Evolutionary conservation across 176 grass and related monocot genomes (phyloP), one percentile per base, ranked within the genome.

Genomic region (Triticum monococcum): DNA sequence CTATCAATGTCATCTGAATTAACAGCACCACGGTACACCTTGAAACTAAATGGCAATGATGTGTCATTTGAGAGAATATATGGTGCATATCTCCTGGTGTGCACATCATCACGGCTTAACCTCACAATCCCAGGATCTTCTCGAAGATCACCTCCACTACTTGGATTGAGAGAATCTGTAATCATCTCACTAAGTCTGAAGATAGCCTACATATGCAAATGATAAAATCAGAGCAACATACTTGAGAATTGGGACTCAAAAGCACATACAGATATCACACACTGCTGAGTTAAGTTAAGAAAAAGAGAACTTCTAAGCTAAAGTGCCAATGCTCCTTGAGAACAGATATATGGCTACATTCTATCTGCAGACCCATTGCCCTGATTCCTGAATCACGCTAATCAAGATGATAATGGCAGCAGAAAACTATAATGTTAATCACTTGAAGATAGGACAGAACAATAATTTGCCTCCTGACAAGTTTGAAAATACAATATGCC

Each of bases 11-110:
- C 88, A 86, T 95, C 96, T 87, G 93, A 87, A 90, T 95, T 93
- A 79, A 91, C 79, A 84, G 93, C 80, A 78, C 96, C 96, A 79
- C 77, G 89, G 60, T 92, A 95, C 77, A 95, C 91, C 86, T 92
- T 89, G 88, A 95, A 98, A 82, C 81, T 92, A 61, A 98, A 88
- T 57, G 96, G 93, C 60, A 98, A 70, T 25, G 89, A 93, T 36
- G 96, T 98, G 16, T 95, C 96, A 91, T 98, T 98, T 48, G 85
- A 89, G 45, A 98, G 88, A 89, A 95, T 95, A 41, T 98, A 98
- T 38, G 93, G 93, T 67, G 96, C 93, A 31, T 98, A 98, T 95
- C 93, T 95, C 92, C 93, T 93, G 61, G 84, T 93, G 79, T 79
- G 89, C 78, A 92, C 84, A 79, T 92, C 88, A 88, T 94, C 87